Percentiles rank a stretch among this genome's conserved stretches.
Conservation (phyloP, 2,329 filamentous ascomycete species). For the Fusarium devonianum region DNA sequence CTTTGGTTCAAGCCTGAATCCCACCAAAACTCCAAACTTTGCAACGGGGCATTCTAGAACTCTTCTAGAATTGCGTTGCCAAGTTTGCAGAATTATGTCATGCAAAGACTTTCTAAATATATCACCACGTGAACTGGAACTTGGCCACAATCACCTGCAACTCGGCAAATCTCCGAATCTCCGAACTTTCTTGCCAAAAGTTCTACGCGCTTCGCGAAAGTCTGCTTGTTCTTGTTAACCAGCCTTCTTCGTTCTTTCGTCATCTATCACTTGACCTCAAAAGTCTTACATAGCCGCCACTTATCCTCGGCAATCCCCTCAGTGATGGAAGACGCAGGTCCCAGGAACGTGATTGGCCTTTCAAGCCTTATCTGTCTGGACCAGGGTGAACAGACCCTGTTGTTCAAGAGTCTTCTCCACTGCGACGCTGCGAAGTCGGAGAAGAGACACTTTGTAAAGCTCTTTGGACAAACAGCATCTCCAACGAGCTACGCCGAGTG, state of each 20-base stretch:
- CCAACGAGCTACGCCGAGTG: neutral
- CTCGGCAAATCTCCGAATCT: slow-evolving; percentile 3
- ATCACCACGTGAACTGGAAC: neutral
- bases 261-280: slow-evolving; percentile 7
- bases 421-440: slow-evolving; percentile 4
- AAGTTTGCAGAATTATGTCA: neutral
- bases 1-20: slow-evolving; percentile 14
- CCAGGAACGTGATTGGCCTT: neutral
- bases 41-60: slow-evolving; percentile 14
- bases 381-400: no score
- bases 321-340: neutral
- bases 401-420: neutral
- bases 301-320: slow-evolving; percentile 8
- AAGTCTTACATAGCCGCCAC: neutral
- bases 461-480: no score
- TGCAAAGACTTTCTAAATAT: neutral
- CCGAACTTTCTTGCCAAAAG: neutral
- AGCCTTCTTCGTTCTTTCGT: neutral
- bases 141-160: slow-evolving; percentile 4
- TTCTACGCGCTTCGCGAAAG: slow-evolving; percentile 2
- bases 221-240: neutral
- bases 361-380: no score
- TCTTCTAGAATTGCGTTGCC: neutral
- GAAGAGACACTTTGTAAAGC: neutral
- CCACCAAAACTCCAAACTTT: neutral